Conservation (phyloP, 192 early-diverging fungal genomes). For the Gryganskiella cystojenkinii region DNA sequence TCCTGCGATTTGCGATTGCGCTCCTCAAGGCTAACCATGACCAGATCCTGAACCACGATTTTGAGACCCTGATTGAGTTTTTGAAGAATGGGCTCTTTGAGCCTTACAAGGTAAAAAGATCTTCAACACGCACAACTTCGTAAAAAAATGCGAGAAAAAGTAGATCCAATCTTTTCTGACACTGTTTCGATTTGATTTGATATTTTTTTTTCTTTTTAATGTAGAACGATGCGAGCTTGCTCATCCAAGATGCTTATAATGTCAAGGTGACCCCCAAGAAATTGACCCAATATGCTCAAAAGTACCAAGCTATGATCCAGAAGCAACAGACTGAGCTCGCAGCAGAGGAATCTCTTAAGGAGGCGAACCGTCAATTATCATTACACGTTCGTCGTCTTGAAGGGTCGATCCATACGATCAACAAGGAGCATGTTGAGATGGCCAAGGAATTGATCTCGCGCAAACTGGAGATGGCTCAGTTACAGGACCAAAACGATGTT, state of each 20-base stretch:
- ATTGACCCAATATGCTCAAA: constrained; percentile 77
- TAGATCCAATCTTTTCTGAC: too few species aligned
- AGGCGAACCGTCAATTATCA: constrained; percentile 75
- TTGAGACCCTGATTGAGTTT: constrained; percentile 86
- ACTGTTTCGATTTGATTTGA: neutral
- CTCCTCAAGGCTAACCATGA: constrained; percentile 87
- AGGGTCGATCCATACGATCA: constrained; percentile 70
- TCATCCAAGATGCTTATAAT: constrained; percentile 86
- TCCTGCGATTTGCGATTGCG: constrained; percentile 89
- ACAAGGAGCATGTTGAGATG: constrained; percentile 79
- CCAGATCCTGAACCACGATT: constrained; percentile 83
- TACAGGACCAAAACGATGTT: constrained; percentile 67
- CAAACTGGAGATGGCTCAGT: constrained; percentile 66
- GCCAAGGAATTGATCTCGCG: constrained; percentile 71
- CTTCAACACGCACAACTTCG: too few species aligned
- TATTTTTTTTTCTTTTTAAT: neutral
- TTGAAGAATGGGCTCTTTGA: constrained; percentile 92
- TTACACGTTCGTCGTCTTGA: constrained; percentile 76
- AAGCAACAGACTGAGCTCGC: constrained; percentile 77
- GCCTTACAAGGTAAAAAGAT: constrained; percentile 76
- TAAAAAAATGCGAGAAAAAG: too few species aligned
- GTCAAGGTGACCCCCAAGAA: constrained; percentile 77
- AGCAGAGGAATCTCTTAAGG: constrained; percentile 69
- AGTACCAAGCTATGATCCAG: constrained; percentile 62
- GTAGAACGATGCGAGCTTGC: constrained; percentile 72